Percentiles rank a stretch among this genome's conserved stretches.
Evolutionary conservation across 306 rosid genomes (phyloP).

Genomic region (Begonia peltatifolia): DNA sequence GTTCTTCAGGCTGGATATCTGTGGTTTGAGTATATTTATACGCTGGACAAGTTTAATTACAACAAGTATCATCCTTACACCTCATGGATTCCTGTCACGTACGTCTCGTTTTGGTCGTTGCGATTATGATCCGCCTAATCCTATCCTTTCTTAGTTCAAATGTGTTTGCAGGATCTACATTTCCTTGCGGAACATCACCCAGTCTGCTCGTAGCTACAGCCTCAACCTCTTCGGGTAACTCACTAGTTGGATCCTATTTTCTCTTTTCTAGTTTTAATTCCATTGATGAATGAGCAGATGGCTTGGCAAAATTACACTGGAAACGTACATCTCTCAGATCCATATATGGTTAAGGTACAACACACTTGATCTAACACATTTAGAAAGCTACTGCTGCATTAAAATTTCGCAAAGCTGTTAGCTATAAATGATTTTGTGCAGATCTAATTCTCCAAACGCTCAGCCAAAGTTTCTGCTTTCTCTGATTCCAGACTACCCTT

Average conservation of each 20-base stretch:
- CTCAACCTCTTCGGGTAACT: constrained; percentile 86
- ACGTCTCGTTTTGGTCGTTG: constrained; percentile 14
- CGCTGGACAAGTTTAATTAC: constrained; percentile 77
- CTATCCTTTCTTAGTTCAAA: constrained; percentile 3
- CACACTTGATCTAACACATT: not conserved
- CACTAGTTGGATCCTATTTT: constrained; percentile 6
- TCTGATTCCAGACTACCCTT: constrained; percentile 70
- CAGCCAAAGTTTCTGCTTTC: constrained; percentile 87
- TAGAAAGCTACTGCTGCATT: constrained; percentile 3
- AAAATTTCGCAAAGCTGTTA: constrained; percentile 2
- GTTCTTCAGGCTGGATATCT: constrained; percentile 63
- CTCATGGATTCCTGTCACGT: constrained; percentile 99
- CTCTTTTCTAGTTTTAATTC: constrained; percentile 4
- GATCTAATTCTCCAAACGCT: constrained; percentile 79
- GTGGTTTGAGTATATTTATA: constrained; percentile 78
- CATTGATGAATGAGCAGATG: constrained; percentile 36
- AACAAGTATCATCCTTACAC: constrained; percentile 92
- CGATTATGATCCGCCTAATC: not conserved
- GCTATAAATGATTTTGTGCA: constrained; percentile 20
- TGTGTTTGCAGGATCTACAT: constrained; percentile 60
- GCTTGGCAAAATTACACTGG: constrained; percentile 96
- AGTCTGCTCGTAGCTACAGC: constrained; percentile 60
- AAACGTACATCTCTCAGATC: constrained; percentile 91
- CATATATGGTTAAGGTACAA: constrained; percentile 95
- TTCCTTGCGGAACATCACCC: constrained; percentile 76